Conservation (phyloP, 768 basidiomycete genomes). For the Obba rivulosa region DNA sequence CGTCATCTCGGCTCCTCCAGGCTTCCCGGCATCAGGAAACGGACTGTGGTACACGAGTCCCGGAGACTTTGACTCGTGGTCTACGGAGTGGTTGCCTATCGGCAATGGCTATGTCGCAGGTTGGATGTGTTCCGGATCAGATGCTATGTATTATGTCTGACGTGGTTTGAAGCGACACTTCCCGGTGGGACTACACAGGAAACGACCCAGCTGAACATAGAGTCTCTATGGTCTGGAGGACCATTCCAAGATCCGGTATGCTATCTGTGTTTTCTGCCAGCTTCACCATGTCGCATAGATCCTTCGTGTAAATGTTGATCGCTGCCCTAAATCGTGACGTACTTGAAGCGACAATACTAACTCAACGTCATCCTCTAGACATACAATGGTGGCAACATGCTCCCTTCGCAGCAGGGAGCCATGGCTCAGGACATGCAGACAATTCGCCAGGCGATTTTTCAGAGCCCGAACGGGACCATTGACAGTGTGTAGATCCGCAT, state of each 20-base stretch:
- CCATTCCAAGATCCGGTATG: slow-evolving; percentile 61
- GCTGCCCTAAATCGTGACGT: not conserved
- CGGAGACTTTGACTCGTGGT: slow-evolving; percentile 42
- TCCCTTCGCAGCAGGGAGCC: slow-evolving; percentile 34
- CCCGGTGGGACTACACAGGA: slow-evolving; percentile 59
- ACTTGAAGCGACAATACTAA: not conserved
- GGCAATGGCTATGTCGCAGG: slow-evolving; percentile 73
- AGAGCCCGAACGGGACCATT: slow-evolving; percentile 53
- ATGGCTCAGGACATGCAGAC: slow-evolving; percentile 45
- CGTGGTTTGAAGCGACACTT: slow-evolving; percentile 46
- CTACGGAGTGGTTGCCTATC: slow-evolving; percentile 57
- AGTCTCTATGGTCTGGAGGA: slow-evolving; percentile 73
- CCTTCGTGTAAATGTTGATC: not conserved
- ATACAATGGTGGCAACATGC: slow-evolving; percentile 70
- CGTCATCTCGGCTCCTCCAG: slow-evolving; percentile 26
- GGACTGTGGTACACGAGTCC: slow-evolving; percentile 64
- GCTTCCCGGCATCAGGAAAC: slow-evolving; percentile 71
- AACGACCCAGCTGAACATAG: slow-evolving; percentile 64
- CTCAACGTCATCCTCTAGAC: slow-evolving; percentile 27
- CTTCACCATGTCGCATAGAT: too few species aligned
- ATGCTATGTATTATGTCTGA: not conserved
- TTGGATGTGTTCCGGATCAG: not conserved
- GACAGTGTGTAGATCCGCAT: slow-evolving; percentile 34
- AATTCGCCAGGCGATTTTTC: slow-evolving; percentile 54
- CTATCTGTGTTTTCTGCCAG: not conserved